A percentile compares a stretch with the other conserved stretches of the same genome.
These are phyloP conservation scores for Rubroshorea leprosula DNA, from an alignment of 345 rosid species.

Conservation along the genomic window DNA sequence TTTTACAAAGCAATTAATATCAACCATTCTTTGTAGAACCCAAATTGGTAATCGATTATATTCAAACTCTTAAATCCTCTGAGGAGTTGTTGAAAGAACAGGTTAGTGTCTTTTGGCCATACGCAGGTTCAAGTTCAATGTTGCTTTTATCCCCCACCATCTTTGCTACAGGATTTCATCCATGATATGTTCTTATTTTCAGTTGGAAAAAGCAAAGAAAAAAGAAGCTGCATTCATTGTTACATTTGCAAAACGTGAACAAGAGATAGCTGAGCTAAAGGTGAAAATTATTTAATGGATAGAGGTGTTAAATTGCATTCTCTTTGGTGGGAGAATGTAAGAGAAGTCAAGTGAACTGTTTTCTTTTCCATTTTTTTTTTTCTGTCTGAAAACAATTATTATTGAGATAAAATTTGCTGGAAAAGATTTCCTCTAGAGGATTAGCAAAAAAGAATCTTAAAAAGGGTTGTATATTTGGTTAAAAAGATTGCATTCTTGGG, in stretches of 20 bases:
- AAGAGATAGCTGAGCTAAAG: slow-evolving; percentile 91
- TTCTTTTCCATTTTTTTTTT: too few relatives aligned
- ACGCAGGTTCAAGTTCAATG: slow-evolving; percentile 10
- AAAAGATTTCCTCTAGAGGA: not conserved
- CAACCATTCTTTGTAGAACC: slow-evolving; percentile 54
- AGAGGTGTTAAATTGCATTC: not conserved
- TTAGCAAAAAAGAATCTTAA: not conserved
- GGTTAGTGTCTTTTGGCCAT: slow-evolving; percentile 27
- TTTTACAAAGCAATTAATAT: slow-evolving; percentile 12
- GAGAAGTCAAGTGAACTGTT: too few relatives aligned
- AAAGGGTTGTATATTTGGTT: too few relatives aligned
- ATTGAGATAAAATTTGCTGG: not conserved
- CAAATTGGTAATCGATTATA: slow-evolving; percentile 54
- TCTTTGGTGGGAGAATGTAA: not conserved
- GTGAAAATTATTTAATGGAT: slow-evolving; percentile 22
- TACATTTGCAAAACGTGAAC: slow-evolving; percentile 89
- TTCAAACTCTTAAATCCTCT: slow-evolving; percentile 74
- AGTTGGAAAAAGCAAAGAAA: slow-evolving; percentile 91
- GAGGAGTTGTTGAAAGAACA: slow-evolving; percentile 85
- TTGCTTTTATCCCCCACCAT: not conserved
- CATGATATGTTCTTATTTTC: slow-evolving; percentile 25
- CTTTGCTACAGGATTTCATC: slow-evolving; percentile 15
- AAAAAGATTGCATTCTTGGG: not conserved
- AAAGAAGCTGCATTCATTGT: slow-evolving; percentile 98
- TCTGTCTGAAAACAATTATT: not conserved